Base-by-base conservation (phyloP, 164 flowering plant species). In the Paratinospora sagittata region DNA sequence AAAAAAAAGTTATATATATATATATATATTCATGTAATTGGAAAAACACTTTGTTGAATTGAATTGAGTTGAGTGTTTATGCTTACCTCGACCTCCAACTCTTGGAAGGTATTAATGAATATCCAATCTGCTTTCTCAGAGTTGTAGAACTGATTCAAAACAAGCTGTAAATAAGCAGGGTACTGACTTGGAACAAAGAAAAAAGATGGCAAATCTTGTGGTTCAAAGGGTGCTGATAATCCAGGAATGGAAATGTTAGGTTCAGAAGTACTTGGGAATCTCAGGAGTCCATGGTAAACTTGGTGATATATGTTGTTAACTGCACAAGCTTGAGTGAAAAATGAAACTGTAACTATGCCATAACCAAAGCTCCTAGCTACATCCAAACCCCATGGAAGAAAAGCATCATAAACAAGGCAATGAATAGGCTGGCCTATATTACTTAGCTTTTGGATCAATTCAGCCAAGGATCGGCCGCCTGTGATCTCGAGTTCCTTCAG, bases 231-330 rank as follows among this genome's bases (percentile, higher is more conserved):
- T 13, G 24, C 3, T 4, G 82, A 77, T 27, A 79, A 30, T 33
- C 79, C 79, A 11, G 78, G 74, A 41, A 73, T 2, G 1, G 63
- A 34, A 23, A 77, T 65, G n/a, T n/a, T n/a, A n/a, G n/a, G n/a
- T n/a, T n/a, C n/a, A n/a, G n/a, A n/a, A n/a, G n/a, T n/a, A n/a
- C n/a, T n/a, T n/a, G n/a, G n/a, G n/a, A n/a, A n/a, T n/a, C n/a
- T n/a, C n/a, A n/a, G n/a, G n/a, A n/a, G n/a, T n/a, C n/a, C n/a
- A n/a, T n/a, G n/a, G n/a, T n/a, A n/a, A n/a, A n/a, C n/a, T n/a
- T n/a, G n/a, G 52, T 11, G 6, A 6, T 26, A 76, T 1, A 36
- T 8, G 6, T 3, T 2, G 14, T 23, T 7, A 21, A 36, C 39
- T 3, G 8, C 39, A 36, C 8, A 36, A 3, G 39, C 39, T 36